Base-by-base conservation (phyloP, 805 yeast species). In the Yarrowia sp. region DNA sequence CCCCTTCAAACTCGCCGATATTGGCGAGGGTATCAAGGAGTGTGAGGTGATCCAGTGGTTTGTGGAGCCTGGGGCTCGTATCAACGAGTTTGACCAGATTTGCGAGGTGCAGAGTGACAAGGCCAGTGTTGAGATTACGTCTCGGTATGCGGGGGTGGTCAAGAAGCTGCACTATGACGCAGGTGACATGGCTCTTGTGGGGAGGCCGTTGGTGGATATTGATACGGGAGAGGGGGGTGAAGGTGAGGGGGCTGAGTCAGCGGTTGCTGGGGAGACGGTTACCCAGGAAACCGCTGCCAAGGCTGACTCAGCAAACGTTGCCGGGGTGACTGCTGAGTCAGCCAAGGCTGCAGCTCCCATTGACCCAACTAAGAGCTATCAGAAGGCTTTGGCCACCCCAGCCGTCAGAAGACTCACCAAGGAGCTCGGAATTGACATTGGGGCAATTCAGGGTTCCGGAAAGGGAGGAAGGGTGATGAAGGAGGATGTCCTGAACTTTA, bases 31-130 rank as follows among this genome's bases (percentile, higher is more conserved):
- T 5, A 77, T 77, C 70, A 76, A 75, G 63, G 79, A 77, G 64
- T 77, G 79, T 67, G 79, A 77, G 69, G 77, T 77, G 32, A 77
- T 77, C 49, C 79, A 77, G 70, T 77, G 79, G 79, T 75, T 77
- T 70, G 78, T 77, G 9, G 76, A 76, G 69, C 79, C 79, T 15
- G 77, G 78, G 2, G 77, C 78, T 14, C 70, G 74, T 16, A 73
- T 77, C 43, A 78, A 75, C 56, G 79, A 77, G 71, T 77, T 77
- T 63, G 79, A 77, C 65, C 76, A 75, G 15, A 74, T 77, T 26
- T 77, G 79, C 66, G 79, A 77, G 69, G 78, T 77, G 42, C 79
- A 77, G 71, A 72, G 75, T 50, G 79, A 77, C 68, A 77, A 77
- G 70, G 79, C 79, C 46, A 73, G 78, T 7, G 79, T 77, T 10